A percentile compares a stretch with the other conserved stretches of the same genome.
These are phyloP conservation scores for Ogataea henricii DNA, from an alignment of 805 yeast species.

Conservation along the genomic window DNA sequence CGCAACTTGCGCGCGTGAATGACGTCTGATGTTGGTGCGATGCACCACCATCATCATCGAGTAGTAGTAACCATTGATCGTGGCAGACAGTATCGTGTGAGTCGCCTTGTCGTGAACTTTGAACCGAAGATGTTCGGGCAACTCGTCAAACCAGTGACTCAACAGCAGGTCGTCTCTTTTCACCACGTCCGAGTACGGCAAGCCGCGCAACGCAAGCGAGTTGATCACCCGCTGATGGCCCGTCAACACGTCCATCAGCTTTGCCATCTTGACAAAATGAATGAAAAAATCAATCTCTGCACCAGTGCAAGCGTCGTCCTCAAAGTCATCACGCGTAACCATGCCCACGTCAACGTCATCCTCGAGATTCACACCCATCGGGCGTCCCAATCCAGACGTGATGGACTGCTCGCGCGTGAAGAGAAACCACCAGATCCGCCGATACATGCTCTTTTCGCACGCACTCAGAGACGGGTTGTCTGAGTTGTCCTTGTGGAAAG, in stretches of 20 bases:
- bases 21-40: slow-evolving; percentile 57
- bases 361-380: slow-evolving; percentile 62
- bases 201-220: slow-evolving; percentile 13
- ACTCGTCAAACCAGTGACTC: slow-evolving; percentile 70
- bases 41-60: slow-evolving; percentile 67
- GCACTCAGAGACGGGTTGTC: slow-evolving; percentile 4
- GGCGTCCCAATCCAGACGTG: slow-evolving; percentile 64
- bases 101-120: slow-evolving; percentile 44
- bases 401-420: slow-evolving; percentile 18
- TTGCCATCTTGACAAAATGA: slow-evolving; percentile 64
- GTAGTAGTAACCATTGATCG: slow-evolving; percentile 67
- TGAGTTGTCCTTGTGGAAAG: slow-evolving; percentile 56
- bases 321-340: slow-evolving; percentile 63
- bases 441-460: slow-evolving; percentile 25
- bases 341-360: slow-evolving; percentile 71
- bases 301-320: slow-evolving; percentile 35
- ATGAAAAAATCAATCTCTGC: slow-evolving; percentile 56
- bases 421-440: slow-evolving; percentile 21
- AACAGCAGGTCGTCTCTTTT: slow-evolving; percentile 68
- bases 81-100: slow-evolving; percentile 50
- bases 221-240: slow-evolving; percentile 50
- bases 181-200: slow-evolving; percentile 68
- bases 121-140: slow-evolving; percentile 62
- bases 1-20: neutral
- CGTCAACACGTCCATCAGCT: slow-evolving; percentile 70